Evolutionary conservation across 495 filamentous ascomycete genomes (phyloP).

Genomic region (Jackrogersella minutella): DNA sequence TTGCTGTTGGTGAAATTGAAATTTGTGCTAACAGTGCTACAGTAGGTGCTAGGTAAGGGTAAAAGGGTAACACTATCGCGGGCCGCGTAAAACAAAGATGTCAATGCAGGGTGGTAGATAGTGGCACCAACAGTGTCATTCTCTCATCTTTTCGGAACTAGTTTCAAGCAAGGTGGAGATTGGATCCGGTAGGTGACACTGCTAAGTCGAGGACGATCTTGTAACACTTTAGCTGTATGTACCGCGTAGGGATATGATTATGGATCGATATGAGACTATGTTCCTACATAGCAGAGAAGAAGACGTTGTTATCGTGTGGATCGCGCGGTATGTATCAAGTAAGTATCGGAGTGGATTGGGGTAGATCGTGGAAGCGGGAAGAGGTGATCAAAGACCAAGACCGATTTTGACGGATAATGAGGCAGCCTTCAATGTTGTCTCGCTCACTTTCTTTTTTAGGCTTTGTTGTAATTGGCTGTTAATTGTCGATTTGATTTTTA

Average conservation of each 20-base stretch:
- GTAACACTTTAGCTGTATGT: background rate
- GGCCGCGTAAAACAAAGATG: background rate
- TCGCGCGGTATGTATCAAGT: too few relatives aligned
- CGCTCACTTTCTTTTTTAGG: too few relatives aligned
- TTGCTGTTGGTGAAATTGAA: too few relatives aligned
- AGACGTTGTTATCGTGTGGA: background rate
- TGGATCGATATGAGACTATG: background rate
- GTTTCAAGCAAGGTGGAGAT: background rate
- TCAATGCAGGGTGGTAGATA: background rate
- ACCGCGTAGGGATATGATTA: background rate
- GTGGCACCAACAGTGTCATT: conserved; percentile 1
- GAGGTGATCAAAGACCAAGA: too few relatives aligned
- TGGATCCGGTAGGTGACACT: conserved; percentile 25
- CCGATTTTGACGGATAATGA: too few relatives aligned
- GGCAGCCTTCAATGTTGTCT: too few relatives aligned
- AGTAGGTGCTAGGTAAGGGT: too few relatives aligned
- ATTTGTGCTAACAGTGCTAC: too few relatives aligned
- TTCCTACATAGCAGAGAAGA: too few relatives aligned
- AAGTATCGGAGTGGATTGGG: background rate
- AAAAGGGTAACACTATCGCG: conserved; percentile 18
- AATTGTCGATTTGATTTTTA: too few relatives aligned
- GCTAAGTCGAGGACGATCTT: conserved; percentile 10
- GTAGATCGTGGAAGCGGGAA: too few relatives aligned
- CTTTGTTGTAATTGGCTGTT: too few relatives aligned
- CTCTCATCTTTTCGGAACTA: conserved; percentile 1